Evolutionary conservation across 805 yeast species (phyloP).

Genomic region (Citeromyces matritensis): DNA sequence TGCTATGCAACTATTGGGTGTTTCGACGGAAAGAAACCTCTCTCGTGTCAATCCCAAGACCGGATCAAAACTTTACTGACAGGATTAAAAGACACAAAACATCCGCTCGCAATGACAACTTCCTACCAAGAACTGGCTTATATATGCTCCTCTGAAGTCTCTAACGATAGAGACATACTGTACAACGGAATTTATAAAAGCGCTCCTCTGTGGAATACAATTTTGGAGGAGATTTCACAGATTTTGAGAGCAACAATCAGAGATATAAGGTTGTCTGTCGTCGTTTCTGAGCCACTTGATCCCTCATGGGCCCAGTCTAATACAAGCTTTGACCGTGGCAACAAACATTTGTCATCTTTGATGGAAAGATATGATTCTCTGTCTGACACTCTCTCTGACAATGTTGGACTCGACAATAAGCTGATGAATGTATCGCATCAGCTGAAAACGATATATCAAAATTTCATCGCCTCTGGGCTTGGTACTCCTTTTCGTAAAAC

Average conservation of each 20-base stretch:
- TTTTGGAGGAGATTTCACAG: slow-evolving; percentile 43
- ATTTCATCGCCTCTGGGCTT: slow-evolving; percentile 14
- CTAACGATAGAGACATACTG: slow-evolving; percentile 33
- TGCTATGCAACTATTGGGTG: slow-evolving; percentile 65
- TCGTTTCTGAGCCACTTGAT: not conserved
- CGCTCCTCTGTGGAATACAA: slow-evolving; percentile 38
- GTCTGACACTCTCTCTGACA: not conserved
- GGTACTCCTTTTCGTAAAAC: slow-evolving; percentile 24
- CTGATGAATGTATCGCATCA: slow-evolving; percentile 1
- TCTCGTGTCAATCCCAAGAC: slow-evolving; percentile 40
- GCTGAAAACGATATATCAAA: slow-evolving; percentile 2
- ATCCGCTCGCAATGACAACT: slow-evolving; percentile 35
- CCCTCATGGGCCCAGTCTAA: not conserved
- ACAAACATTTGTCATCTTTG: not conserved
- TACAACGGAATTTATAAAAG: slow-evolving; percentile 32
- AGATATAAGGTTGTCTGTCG: slow-evolving; percentile 13
- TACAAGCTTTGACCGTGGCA: slow-evolving; percentile 1
- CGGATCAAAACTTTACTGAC: slow-evolving; percentile 50
- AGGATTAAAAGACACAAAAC: slow-evolving; percentile 38
- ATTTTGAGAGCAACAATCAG: slow-evolving; percentile 34
- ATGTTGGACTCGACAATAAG: not conserved
- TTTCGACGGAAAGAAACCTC: slow-evolving; percentile 46
- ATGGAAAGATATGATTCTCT: not conserved
- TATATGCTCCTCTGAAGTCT: slow-evolving; percentile 33
- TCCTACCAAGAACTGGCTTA: slow-evolving; percentile 69